Percentiles rank a stretch among this genome's conserved stretches.
Evolutionary conservation across 176 grass and related monocot species (phyloP).

Genomic region (Phoenix dactylifera): DNA sequence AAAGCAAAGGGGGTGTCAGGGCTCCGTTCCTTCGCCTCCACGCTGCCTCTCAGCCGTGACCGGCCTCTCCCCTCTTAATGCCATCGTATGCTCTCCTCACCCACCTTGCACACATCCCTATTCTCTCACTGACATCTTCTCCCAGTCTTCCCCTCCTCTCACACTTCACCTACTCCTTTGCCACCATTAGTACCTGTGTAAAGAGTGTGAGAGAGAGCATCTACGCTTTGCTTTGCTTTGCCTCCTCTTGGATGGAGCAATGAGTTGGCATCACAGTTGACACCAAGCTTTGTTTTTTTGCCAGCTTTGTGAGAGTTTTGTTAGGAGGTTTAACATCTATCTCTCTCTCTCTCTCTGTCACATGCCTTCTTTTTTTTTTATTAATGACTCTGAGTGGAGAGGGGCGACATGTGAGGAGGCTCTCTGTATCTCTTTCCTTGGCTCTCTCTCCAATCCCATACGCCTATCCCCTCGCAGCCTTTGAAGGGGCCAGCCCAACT

Average conservation of each 20-base stretch:
- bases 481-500: neutral
- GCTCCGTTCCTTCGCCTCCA: slow-evolving; percentile 1
- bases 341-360: no score
- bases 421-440: neutral
- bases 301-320: no score
- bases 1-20: slow-evolving; percentile 5
- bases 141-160: neutral
- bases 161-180: neutral
- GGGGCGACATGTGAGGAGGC: no score
- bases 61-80: neutral
- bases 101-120: slow-evolving; percentile 1
- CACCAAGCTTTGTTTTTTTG: no score
- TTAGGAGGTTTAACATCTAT: no score
- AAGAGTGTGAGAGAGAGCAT: neutral
- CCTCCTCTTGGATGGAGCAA: neutral
- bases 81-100: neutral
- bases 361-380: no score
- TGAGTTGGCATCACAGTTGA: neutral
- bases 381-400: no score
- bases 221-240: neutral
- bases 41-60: neutral
- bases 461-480: neutral
- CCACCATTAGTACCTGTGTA: neutral
- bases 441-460: neutral
- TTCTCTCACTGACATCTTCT: neutral